Base-by-base conservation (phyloP, 352 stramenopile genomes). In the Pythium apleroticum region DNA sequence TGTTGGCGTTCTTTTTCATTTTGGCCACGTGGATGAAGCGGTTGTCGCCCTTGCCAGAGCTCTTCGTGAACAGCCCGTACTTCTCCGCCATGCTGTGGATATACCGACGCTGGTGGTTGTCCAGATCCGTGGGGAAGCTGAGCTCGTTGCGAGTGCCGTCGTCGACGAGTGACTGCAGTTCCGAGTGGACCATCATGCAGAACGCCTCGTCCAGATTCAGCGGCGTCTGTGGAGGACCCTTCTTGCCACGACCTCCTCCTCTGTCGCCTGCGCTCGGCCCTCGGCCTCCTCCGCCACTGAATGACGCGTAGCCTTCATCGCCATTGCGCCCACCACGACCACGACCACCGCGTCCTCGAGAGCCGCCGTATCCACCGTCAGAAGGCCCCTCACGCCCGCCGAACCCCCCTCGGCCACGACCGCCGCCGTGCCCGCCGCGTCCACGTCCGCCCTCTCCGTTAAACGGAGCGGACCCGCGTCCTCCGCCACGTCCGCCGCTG, bases 81-180 rank as follows among this genome's bases (percentile, higher is more conserved):
- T 95, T 95, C 50, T 89, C 70, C n/a, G 80, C 86, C 30, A 91
- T 72, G 25, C 75, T 82, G 76, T 93, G 86, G 65, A 95, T 93
- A 65, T 89, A 95, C 46, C 80, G 76, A 9, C 86, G 79, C 69
- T 95, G 81, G 56, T 83, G 84, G 68, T 88, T 91, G 68, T 95
- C 83, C 31, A 88, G 75, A 35, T 75, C 81, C 41, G 49, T 52
- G 0, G 83, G 74, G 71, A 95, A 95, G 61, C 76, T 91, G 68
- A 95, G 61, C 39, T 91, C 84, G 53, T 72, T 70, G 11, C 73
- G 75, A 11, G 65, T 35, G 7, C 73, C 77, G 56, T 93, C 81
- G 14, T 92, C 81, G 11, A 90, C 73, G 5, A 95, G 78, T 28
- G 72, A 72, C 68, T 90, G 76, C 12, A 95, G 66, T 22, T 86